Percentiles rank a stretch among this genome's conserved stretches.
Conservation (phyloP, 805 yeast genomes). For the Metschnikowia orientalis region DNA sequence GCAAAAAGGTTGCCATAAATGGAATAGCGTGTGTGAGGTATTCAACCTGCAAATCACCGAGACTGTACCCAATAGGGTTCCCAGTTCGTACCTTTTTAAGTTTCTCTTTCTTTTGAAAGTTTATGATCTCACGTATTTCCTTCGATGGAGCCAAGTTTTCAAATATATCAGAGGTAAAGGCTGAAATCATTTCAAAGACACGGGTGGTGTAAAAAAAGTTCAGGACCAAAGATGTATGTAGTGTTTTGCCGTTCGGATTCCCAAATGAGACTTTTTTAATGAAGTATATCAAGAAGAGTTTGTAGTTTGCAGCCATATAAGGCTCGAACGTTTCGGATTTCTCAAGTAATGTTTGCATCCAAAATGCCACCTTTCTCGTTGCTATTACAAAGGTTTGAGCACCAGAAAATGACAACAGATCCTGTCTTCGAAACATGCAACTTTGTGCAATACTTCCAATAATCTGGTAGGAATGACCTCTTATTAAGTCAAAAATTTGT, state of each 20-base stretch:
- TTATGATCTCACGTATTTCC: not conserved
- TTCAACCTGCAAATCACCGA: conserved; percentile 6
- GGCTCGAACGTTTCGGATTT: conserved; percentile 11
- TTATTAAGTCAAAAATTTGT: conserved; percentile 1
- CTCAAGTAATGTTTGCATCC: conserved; percentile 25
- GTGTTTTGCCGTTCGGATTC: conserved; percentile 21
- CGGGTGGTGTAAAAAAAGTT: conserved; percentile 41
- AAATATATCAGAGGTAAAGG: conserved; percentile 4
- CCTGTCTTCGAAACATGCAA: conserved; percentile 48
- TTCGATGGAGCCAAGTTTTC: conserved; percentile 4
- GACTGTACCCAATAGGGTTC: conserved; percentile 5
- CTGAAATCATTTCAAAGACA: conserved; percentile 4
- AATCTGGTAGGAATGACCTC: conserved; percentile 2
- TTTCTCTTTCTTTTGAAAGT: not conserved
- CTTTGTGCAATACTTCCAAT: conserved; percentile 35
- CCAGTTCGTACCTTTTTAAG: conserved; percentile 2
- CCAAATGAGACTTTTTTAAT: conserved; percentile 23
- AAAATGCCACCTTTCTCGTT: conserved; percentile 28
- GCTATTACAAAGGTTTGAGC: conserved; percentile 30
- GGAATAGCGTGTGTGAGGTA: conserved; percentile 1
- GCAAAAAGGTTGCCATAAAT: conserved; percentile 4
- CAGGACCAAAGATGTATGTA: conserved; percentile 36
- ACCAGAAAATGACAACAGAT: conserved; percentile 19
- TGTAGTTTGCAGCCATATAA: conserved; percentile 23
- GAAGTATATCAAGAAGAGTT: conserved; percentile 34